Evolutionary conservation across 2,329 filamentous ascomycete species (phyloP).

Genomic region (Thelonectria discophora): DNA sequence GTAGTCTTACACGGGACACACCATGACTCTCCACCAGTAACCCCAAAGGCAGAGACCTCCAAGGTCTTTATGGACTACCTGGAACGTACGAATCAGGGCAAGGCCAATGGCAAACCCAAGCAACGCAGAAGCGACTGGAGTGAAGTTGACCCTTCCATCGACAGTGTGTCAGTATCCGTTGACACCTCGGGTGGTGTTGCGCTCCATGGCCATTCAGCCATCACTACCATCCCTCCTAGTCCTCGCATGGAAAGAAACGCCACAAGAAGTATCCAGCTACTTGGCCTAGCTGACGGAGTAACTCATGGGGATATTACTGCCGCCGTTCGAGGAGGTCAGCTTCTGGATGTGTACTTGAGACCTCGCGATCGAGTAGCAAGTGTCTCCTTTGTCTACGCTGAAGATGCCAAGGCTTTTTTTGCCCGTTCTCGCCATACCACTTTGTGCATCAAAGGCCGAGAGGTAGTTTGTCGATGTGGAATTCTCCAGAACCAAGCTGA

Average conservation of each 20-base stretch:
- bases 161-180: not conserved
- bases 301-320: constrained; percentile 73
- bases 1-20: not conserved
- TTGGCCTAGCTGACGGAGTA: constrained; percentile 67
- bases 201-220: not conserved
- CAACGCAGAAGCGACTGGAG: not conserved
- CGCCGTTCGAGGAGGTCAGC: constrained; percentile 72
- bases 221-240: not conserved
- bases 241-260: constrained; percentile 48
- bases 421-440: constrained; percentile 70
- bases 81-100: not conserved
- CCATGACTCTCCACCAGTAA: not conserved
- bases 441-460: constrained; percentile 73
- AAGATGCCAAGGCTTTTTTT: constrained; percentile 71
- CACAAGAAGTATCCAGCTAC: constrained; percentile 68
- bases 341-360: constrained; percentile 75
- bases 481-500: not conserved
- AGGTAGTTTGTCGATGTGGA: constrained; percentile 58
- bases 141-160: not conserved
- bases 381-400: constrained; percentile 74
- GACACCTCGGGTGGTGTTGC: constrained; percentile 3
- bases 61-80: not conserved
- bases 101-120: not conserved
- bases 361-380: constrained; percentile 66
- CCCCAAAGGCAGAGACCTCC: not conserved